Evolutionary conservation across 2,329 filamentous ascomycete species (phyloP), one percentile per base, ranked within the genome.

Genomic region (Pseudovirgaria hyperparasitica): DNA sequence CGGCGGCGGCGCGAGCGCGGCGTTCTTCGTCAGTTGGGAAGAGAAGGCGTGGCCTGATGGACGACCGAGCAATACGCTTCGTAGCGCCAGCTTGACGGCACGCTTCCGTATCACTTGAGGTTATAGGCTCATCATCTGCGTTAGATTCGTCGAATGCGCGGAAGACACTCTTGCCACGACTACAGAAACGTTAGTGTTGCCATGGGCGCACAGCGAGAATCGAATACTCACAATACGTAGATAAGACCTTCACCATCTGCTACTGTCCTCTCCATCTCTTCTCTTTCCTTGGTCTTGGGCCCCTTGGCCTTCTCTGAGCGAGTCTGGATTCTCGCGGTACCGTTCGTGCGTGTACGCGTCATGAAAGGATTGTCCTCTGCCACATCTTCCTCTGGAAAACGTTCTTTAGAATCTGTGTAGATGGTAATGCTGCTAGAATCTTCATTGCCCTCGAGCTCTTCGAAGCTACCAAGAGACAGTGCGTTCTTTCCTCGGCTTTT

Each of bases 151-250:
- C 52, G 39, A 77, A 82, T 45, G 75, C 78, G 51, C 75, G 73
- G 58, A 82, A 84, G 30, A 82, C 63, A 48, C 73, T 82, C 62
- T 79, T 82, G 48, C 82, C 82, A 42, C 82, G 82, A 62, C 79
- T 85, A 27, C 50, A 52, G 43, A n/a, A 29, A 25, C 17, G 24
- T 30, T 30, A 26, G 32, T 19, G 15, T n/a, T 22, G 16, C 14
- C 30, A n/a, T n/a, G n/a, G n/a, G n/a, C n/a, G n/a, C n/a, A n/a
- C n/a, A 23, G 16, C 8, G 9, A 10, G 9, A 18, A 26, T 16
- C n/a, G 9, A 18, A 9, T n/a, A 75, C 79, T 67, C 65, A 85
- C 79, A 87, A 87, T 9, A 75, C 67, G 42, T 75, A 82, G 34
- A 85, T 60, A 45, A 84, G 66, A 33, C 82, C 82, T 49, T 87